Conservation (phyloP, 345 rosid species). For the Hypericum perforatum region DNA sequence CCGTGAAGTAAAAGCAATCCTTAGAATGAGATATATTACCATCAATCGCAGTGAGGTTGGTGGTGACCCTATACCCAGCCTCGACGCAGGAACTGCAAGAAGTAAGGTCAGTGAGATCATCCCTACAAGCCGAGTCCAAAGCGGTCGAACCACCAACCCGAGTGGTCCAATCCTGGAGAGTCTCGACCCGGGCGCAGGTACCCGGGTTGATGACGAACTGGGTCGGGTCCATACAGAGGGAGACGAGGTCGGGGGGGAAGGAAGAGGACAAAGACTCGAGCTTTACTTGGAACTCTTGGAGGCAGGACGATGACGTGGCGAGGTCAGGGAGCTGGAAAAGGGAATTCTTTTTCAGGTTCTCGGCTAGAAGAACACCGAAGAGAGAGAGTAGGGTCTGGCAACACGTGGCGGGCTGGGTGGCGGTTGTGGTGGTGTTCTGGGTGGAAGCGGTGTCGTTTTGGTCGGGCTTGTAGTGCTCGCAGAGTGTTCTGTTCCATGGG, state of each 20-base stretch:
- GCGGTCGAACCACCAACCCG: constrained; percentile 36
- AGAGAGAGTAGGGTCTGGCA: constrained; percentile 47
- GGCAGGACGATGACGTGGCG: constrained; percentile 49
- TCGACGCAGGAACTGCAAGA: constrained; percentile 52
- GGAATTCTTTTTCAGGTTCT: constrained; percentile 49
- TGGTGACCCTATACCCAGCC: constrained; percentile 47
- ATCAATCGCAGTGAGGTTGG: constrained; percentile 26
- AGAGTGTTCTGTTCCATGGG: constrained; percentile 60
- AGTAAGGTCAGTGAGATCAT: constrained; percentile 47
- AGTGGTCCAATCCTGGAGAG: constrained; percentile 49
- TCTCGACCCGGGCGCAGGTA: constrained; percentile 43
- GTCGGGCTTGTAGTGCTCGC: constrained; percentile 22
- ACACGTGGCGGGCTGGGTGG: constrained; percentile 19
- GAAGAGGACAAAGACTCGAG: constrained; percentile 42
- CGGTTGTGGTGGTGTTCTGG: background rate
- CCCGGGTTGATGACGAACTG: constrained; percentile 37
- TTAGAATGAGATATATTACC: constrained; percentile 39
- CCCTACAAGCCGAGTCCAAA: constrained; percentile 50
- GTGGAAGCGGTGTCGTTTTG: constrained; percentile 3
- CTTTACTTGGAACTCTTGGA: constrained; percentile 42
- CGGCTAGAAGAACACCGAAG: constrained; percentile 45
- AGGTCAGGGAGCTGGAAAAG: constrained; percentile 48
- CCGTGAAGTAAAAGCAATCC: background rate
- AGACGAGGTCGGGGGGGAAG: constrained; percentile 35
- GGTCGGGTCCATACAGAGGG: constrained; percentile 46